Conservation (phyloP, 2,329 filamentous ascomycete genomes). For the Didymella pinodella region DNA sequence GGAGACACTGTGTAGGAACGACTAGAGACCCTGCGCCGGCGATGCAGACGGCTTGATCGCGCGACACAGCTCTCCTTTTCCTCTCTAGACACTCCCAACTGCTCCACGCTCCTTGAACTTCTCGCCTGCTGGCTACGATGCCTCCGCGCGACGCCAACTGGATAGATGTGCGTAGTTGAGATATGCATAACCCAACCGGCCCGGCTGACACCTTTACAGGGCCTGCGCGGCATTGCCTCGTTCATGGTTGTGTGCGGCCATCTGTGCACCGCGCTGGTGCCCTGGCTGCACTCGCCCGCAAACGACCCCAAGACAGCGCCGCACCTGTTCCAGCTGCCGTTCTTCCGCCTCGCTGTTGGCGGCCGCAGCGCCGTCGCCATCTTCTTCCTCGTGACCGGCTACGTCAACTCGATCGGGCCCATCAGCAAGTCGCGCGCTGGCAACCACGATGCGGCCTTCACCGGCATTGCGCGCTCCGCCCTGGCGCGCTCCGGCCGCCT, state of each 20-base stretch:
- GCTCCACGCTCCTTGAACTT: conserved; percentile 16
- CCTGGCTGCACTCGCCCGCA: conserved; percentile 52
- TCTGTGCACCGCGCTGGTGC: conserved; percentile 53
- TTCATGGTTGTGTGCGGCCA: conserved; percentile 55
- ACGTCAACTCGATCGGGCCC: conserved; percentile 69
- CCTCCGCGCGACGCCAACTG: conserved; percentile 51
- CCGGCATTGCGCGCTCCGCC: conserved; percentile 63
- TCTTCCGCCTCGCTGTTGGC: conserved; percentile 66
- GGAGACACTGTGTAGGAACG: background rate
- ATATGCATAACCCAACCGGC: conserved; percentile 33
- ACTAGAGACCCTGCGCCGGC: conserved; percentile 17
- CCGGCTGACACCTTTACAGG: conserved; percentile 44
- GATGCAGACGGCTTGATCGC: conserved; percentile 19
- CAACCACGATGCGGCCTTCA: conserved; percentile 62
- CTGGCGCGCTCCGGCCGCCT: conserved; percentile 66
- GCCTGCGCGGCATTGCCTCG: conserved; percentile 53
- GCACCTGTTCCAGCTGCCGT: conserved; percentile 64
- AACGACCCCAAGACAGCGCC: conserved; percentile 55
- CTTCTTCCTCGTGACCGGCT: conserved; percentile 66
- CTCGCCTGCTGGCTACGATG: conserved; percentile 31
- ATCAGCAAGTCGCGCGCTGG: conserved; percentile 64
- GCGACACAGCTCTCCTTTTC: conserved; percentile 9
- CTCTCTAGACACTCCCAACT: conserved; percentile 22
- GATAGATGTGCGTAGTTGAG: conserved; percentile 44
- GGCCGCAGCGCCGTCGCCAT: conserved; percentile 52